A percentile compares a stretch with the other conserved stretches of the same genome.
These are phyloP conservation scores for Penicillium sp. DNA, from an alignment of 2,329 filamentous ascomycete genomes.

Conservation along the genomic window DNA sequence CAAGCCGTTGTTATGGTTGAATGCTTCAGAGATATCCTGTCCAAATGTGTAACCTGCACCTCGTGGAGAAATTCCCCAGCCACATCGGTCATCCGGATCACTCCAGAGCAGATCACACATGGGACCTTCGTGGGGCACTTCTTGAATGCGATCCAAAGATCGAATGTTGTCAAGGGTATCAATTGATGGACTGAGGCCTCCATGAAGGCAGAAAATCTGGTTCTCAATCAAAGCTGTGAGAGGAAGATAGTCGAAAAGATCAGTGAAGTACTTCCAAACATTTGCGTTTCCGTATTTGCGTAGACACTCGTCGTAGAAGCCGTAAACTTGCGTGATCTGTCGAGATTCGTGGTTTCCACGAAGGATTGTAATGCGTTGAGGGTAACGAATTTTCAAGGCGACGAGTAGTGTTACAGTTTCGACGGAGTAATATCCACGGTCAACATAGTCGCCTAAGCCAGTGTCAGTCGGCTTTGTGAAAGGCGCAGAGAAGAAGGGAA, in stretches of 20 bases:
- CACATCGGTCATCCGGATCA: constrained; percentile 93
- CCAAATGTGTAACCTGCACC: constrained; percentile 94
- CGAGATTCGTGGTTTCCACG: constrained; percentile 98
- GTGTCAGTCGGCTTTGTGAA: constrained; percentile 20
- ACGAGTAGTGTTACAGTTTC: constrained; percentile 97
- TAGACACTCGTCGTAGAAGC: constrained; percentile 98
- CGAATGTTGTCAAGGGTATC: constrained; percentile 95
- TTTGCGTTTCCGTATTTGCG: constrained; percentile 99
- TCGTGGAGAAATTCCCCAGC: constrained; percentile 92
- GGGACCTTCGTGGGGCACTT: constrained; percentile 95
- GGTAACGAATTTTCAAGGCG: constrained; percentile 96
- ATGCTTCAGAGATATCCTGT: constrained; percentile 96
- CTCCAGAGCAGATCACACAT: constrained; percentile 99
- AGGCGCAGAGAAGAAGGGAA: constrained; percentile 8
- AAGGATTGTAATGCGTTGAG: constrained; percentile 94
- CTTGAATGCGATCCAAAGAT: constrained; percentile 91
- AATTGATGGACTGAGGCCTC: constrained; percentile 91
- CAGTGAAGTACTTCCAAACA: constrained; percentile 98
- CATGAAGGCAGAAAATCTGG: constrained; percentile 98
- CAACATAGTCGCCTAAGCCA: constrained; percentile 83
- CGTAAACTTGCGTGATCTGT: constrained; percentile 98
- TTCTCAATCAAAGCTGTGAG: constrained; percentile 97
- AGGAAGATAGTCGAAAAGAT: constrained; percentile 97
- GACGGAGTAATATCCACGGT: constrained; percentile 97
- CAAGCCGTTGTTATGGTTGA: constrained; percentile 98